These are phyloP conservation scores for Magnolia sinica DNA, from an alignment of 164 flowering plant genomes.

Conservation along the genomic window DNA sequence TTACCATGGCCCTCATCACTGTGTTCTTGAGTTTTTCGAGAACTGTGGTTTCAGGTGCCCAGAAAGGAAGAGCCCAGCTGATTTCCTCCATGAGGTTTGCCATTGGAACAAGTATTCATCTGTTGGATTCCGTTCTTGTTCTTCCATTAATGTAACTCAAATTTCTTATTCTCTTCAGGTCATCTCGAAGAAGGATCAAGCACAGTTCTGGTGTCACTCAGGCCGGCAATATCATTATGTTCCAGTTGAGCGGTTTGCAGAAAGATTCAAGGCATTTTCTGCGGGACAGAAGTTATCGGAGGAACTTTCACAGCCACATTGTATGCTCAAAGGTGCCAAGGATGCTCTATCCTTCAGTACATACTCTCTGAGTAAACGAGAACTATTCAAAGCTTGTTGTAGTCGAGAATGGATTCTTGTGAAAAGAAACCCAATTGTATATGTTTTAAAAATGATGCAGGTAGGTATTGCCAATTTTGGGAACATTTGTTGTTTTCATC, in stretches of 20 bases:
- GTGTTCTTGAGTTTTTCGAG: constrained; percentile 35
- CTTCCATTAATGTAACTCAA: background rate
- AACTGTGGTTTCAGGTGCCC: constrained; percentile 45
- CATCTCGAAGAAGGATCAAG: constrained; percentile 46
- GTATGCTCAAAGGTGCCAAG: background rate
- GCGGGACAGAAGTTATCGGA: background rate
- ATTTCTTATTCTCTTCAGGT: constrained; percentile 24
- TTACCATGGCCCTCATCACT: constrained; percentile 39
- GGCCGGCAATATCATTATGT: background rate
- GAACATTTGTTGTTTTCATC: no score
- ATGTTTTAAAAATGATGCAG: constrained; percentile 40
- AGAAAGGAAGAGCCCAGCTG: constrained; percentile 39
- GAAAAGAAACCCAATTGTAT: constrained; percentile 34
- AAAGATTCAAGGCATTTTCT: background rate
- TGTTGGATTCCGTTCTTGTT: background rate
- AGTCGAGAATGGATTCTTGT: constrained; percentile 44
- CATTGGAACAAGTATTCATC: background rate
- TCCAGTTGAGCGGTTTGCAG: background rate
- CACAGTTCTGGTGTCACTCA: constrained; percentile 36
- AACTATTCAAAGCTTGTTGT: constrained; percentile 41
- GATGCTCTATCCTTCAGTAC: constrained; percentile 15
- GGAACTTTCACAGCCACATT: constrained; percentile 2
- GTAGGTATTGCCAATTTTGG: constrained; percentile 15
- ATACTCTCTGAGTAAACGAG: constrained; percentile 34
- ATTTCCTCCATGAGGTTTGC: constrained; percentile 47